Percentiles rank a stretch among this genome's conserved stretches.
These are phyloP conservation scores for Blastocystis hominis DNA, from an alignment of 352 stramenopile genomes.

Conservation along the genomic window DNA sequence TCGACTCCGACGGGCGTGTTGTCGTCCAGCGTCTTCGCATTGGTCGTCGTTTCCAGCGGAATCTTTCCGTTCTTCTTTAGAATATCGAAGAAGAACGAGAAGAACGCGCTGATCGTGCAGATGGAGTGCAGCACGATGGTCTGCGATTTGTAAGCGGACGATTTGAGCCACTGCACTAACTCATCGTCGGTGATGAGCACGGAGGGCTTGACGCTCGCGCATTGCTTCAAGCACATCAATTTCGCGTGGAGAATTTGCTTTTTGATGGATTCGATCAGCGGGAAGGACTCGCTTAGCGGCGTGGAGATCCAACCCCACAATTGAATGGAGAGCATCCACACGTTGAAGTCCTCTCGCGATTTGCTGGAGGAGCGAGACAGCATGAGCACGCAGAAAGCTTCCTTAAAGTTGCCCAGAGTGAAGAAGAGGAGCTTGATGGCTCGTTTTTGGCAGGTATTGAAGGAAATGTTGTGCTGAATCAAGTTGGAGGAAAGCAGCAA, in stretches of 20 bases:
- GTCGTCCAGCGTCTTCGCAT: not conserved
- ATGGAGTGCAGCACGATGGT: not conserved
- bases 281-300: not conserved
- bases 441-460: not conserved
- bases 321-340: not conserved
- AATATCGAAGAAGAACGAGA: conserved; percentile 15
- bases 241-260: not conserved
- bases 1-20: not conserved
- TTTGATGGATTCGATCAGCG: not conserved
- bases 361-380: not conserved
- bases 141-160: not conserved
- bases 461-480: not conserved
- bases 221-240: not conserved
- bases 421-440: conserved; percentile 15
- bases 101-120: not conserved
- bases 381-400: not conserved
- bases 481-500: not conserved
- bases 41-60: not conserved
- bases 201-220: not conserved
- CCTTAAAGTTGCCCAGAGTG: not conserved
- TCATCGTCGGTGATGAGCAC: not conserved
- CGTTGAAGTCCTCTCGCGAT: not conserved
- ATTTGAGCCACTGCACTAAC: not conserved
- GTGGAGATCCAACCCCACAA: conserved; percentile 15
- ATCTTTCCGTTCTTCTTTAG: not conserved